Evolutionary conservation across 2,329 filamentous ascomycete genomes (phyloP).

Genomic region (Colletotrichum viniferum): DNA sequence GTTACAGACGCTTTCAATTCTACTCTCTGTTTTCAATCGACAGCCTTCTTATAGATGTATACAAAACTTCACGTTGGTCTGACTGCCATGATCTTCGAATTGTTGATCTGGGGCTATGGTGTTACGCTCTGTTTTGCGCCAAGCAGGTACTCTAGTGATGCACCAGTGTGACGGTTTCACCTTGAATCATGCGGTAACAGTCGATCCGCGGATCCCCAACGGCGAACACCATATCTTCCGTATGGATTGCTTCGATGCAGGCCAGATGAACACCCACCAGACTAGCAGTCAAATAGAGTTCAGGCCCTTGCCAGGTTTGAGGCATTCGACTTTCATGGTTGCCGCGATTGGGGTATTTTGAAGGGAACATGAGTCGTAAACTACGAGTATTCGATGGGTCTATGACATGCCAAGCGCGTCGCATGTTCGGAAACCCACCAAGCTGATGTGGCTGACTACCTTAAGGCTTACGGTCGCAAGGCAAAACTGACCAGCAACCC

Average conservation of each 20-base stretch:
- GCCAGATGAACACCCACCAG: background rate
- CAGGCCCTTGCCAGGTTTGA: background rate
- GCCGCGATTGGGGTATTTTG: background rate
- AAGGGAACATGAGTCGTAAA: background rate
- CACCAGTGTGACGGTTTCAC: background rate
- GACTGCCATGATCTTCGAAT: background rate
- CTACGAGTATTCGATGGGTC: background rate
- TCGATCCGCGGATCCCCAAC: background rate
- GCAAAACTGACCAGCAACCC: background rate
- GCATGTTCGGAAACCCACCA: background rate
- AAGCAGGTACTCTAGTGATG: background rate
- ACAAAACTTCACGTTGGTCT: no score
- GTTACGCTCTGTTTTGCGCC: background rate
- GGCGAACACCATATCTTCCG: background rate
- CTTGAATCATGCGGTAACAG: background rate
- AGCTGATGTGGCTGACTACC: background rate
- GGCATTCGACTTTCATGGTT: accelerated
- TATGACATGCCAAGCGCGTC: background rate
- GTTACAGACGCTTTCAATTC: accelerated
- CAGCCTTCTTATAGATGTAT: background rate
- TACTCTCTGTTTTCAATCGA: accelerated
- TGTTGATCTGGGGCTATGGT: background rate
- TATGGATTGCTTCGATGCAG: background rate
- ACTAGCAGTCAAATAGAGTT: background rate
- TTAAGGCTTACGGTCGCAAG: accelerated